phyloP scores from a whole-genome alignment of 2,329 filamentous ascomycete genomes.

The Exophiala sp. region DNA sequence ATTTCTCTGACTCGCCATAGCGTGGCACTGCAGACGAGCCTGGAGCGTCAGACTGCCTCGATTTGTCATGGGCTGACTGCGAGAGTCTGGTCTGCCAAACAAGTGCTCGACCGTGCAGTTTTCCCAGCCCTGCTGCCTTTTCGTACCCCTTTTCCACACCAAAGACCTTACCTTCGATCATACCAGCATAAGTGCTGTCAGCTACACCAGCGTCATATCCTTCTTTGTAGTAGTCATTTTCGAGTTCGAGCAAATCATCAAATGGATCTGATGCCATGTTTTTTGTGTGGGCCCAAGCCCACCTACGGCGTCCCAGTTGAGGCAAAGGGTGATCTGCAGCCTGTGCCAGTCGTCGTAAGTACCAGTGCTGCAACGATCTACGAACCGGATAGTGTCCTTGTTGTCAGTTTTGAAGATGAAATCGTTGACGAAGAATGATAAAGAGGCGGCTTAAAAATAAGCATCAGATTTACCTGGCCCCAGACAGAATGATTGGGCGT shows the following conservation, averaged over 20 bases:
- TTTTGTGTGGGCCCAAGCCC: too few relatives aligned
- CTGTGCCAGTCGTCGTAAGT: not conserved
- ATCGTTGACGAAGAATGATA: not conserved
- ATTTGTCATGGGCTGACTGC: slow-evolving; percentile 1
- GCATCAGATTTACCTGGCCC: slow-evolving; percentile 13
- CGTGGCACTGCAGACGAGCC: not conserved
- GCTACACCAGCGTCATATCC: slow-evolving; percentile 71
- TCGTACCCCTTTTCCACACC: slow-evolving; percentile 91
- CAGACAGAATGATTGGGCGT: slow-evolving; percentile 3
- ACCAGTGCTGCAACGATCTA: not conserved
- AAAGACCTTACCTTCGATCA: slow-evolving; percentile 83
- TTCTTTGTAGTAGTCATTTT: slow-evolving; percentile 72
- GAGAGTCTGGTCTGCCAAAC: slow-evolving; percentile 77
- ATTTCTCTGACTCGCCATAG: not conserved
- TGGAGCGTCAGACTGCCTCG: not conserved
- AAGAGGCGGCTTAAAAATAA: slow-evolving; percentile 17
- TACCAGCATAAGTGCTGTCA: slow-evolving; percentile 74
- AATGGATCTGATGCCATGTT: slow-evolving; percentile 50
- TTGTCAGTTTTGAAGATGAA: too few relatives aligned
- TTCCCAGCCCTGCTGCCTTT: slow-evolving; percentile 79
- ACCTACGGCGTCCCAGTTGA: too few relatives aligned
- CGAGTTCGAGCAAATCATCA: slow-evolving; percentile 56
- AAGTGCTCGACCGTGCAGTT: slow-evolving; percentile 70
- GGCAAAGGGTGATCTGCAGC: too few relatives aligned
- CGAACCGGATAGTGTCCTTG: too few relatives aligned